Evolutionary conservation across 306 rosid genomes (phyloP).

Genomic region (Citrullus colocynthis): DNA sequence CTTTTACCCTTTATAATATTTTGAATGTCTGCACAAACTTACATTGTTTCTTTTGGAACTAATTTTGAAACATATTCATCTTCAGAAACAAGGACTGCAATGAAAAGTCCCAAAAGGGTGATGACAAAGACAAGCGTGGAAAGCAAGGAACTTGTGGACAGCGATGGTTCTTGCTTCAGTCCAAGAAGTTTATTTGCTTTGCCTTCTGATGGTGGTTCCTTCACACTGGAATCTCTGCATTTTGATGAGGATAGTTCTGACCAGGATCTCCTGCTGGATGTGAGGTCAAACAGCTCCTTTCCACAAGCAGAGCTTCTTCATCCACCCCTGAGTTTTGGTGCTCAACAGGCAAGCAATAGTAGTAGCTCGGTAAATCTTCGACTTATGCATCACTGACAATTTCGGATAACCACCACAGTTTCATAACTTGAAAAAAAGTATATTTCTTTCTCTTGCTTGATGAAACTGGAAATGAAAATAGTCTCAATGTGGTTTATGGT

Average conservation of each 20-base stretch:
- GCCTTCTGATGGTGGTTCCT: slow-evolving; percentile 67
- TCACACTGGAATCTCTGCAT: slow-evolving; percentile 51
- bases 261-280: slow-evolving; percentile 74
- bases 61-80: slow-evolving; percentile 8
- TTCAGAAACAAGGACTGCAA: slow-evolving; percentile 58
- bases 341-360: slow-evolving; percentile 67
- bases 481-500: slow-evolving; percentile 54
- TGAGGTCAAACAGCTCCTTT: slow-evolving; percentile 69
- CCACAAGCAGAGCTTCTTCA: slow-evolving; percentile 84
- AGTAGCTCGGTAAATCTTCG: slow-evolving; percentile 58
- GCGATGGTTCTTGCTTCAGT: slow-evolving; percentile 53
- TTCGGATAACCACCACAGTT: background rate
- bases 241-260: slow-evolving; percentile 62
- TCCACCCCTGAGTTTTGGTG: slow-evolving; percentile 42
- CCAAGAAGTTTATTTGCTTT: slow-evolving; percentile 75
- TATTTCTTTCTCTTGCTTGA: slow-evolving; percentile 24
- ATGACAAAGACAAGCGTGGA: slow-evolving; percentile 35
- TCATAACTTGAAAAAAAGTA: slow-evolving; percentile 10
- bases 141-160: slow-evolving; percentile 45
- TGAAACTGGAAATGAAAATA: slow-evolving; percentile 14
- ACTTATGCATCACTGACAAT: slow-evolving; percentile 28
- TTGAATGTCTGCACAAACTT: background rate
- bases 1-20: background rate
- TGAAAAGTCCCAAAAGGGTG: slow-evolving; percentile 73
- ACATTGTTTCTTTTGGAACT: background rate